Percentiles rank a stretch among this genome's conserved stretches.
These are phyloP conservation scores for Aegilops speltoides DNA, from an alignment of 176 grass and related monocot genomes.

Conservation along the genomic window DNA sequence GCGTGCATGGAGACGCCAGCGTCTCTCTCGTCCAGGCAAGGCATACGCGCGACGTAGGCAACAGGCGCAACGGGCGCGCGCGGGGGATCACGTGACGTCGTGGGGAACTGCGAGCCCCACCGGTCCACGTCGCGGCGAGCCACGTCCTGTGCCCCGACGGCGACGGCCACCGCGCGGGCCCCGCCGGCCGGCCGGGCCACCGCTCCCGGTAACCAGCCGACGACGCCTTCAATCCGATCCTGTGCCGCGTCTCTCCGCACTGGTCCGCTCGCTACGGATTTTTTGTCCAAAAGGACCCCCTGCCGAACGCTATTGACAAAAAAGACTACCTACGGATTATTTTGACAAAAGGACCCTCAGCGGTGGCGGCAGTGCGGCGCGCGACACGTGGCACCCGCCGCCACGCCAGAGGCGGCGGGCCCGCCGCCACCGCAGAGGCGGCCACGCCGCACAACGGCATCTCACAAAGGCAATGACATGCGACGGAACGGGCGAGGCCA, in stretches of 20 bases:
- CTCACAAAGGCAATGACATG: too few species aligned
- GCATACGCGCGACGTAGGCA: not conserved
- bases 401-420: too few species aligned
- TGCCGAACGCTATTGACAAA: too few species aligned
- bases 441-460: too few species aligned
- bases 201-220: too few species aligned
- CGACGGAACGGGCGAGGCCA: too few species aligned
- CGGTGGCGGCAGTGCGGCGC: too few species aligned
- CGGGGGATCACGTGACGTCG: not conserved
- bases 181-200: not conserved
- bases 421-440: too few species aligned
- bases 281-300: too few species aligned
- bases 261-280: not conserved
- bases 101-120: not conserved
- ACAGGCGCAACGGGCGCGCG: not conserved
- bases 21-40: not conserved
- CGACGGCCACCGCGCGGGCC: not conserved
- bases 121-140: slow-evolving; percentile 18
- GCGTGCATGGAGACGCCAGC: not conserved
- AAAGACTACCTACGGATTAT: too few species aligned
- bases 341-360: too few species aligned
- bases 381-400: too few species aligned
- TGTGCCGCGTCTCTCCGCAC: not conserved
- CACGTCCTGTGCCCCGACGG: not conserved
- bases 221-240: not conserved